Evolutionary conservation across 78 protist species (phyloP), one percentile per base, ranked within the genome.

Genomic region (Diacronema lutheri): DNA sequence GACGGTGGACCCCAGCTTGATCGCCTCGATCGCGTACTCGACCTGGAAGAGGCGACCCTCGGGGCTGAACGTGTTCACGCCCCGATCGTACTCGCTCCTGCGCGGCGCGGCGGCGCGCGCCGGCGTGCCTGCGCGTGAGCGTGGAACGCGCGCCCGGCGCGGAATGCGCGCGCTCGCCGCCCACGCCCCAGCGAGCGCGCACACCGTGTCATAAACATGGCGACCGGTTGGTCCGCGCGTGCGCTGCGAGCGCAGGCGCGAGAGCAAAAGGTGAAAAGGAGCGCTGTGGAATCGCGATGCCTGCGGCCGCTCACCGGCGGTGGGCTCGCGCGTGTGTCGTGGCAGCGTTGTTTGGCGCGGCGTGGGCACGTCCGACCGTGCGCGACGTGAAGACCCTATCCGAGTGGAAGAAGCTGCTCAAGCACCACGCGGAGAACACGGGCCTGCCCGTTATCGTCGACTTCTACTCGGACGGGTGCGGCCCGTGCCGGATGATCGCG

Each of bases 11-110:
- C 99, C 99, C 4, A 96, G 86, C 96, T 96, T 85, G 33, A 61
- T 79, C 6, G 74, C 66, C 66, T 79, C 68, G 50, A 60, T 79
- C 26, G 99, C 99, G 66, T 98, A 98, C 82, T 98, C 99, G 46
- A 98, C 90, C 77, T 93, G 95, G 80, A 90, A 90, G 2, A 92
- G 61, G 0, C 94, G 94, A n/a, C 99, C 99, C 81, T 98, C 99
- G 29, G 99, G 99, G 3, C 97, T 93, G 90, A 99, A 99, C n/a
- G 99, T 98, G 94, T 98, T 99, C 14, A 98, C 99, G 62, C 99
- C 99, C 4, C 98, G 93, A 41, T 98, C 99, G 44, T 98, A 97
- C 85, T 98, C 99, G 41, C 90, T 92, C 61, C 95, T 88, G 25
- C 40, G 78, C 21, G 31, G 31, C 31, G 78, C 65, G 65, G 65